Percentiles rank a stretch among this genome's conserved stretches.
Evolutionary conservation across 768 basidiomycete genomes (phyloP).

Genomic region (Lactarius tabidus): DNA sequence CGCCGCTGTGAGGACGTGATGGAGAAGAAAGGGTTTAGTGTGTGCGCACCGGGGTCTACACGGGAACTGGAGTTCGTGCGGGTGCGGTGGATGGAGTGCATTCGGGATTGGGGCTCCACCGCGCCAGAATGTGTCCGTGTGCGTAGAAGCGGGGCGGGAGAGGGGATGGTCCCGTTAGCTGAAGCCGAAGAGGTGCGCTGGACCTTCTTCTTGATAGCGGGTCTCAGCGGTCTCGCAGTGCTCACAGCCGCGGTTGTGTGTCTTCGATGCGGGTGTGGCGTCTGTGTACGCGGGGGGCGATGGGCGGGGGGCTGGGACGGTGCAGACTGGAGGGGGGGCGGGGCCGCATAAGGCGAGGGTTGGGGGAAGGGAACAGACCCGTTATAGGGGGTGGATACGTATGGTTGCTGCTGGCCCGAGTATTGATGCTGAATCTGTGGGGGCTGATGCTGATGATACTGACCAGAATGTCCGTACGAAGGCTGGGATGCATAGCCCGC

Average conservation of each 20-base stretch:
- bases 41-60: conserved; percentile 30
- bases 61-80: conserved; percentile 35
- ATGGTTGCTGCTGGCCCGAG: conserved; percentile 23
- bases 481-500: conserved; percentile 7
- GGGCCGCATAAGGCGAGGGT: conserved; percentile 13
- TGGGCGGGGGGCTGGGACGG: conserved; percentile 5
- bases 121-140: conserved; percentile 43
- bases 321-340: conserved; percentile 11
- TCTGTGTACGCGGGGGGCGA: conserved; percentile 20
- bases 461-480: conserved; percentile 11
- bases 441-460: conserved; percentile 23
- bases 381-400: conserved; percentile 13
- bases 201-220: conserved; percentile 58
- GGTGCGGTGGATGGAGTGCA: conserved; percentile 33
- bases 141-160: conserved; percentile 29
- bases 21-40: not conserved
- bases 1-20: conserved; percentile 5
- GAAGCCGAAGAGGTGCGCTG: conserved; percentile 18
- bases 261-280: conserved; percentile 35
- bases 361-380: conserved; percentile 16
- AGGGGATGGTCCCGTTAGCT: conserved; percentile 19
- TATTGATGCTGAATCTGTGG: conserved; percentile 25
- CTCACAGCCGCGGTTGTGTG: conserved; percentile 32
- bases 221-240: conserved; percentile 40
- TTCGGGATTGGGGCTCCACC: conserved; percentile 27